A percentile compares a stretch with the other conserved stretches of the same genome.
phyloP scores from a whole-genome alignment of 2,329 filamentous ascomycete species.

The Aspergillus clavatus region DNA sequence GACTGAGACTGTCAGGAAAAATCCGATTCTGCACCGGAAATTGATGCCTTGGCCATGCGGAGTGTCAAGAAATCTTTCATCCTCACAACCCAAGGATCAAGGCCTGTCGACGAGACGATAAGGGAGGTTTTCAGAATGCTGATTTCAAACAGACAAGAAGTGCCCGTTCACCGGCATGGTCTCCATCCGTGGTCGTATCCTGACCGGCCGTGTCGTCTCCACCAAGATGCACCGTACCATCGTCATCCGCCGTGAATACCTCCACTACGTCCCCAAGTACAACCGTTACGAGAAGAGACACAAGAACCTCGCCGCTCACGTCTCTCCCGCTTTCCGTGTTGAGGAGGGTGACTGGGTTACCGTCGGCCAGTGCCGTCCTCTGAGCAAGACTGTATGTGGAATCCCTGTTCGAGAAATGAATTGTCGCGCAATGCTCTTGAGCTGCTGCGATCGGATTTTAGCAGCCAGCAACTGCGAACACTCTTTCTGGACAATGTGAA shows the following conservation, averaged over 20 bases:
- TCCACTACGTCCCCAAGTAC: constrained; percentile 99
- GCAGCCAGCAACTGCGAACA: not conserved
- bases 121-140: constrained; percentile 15
- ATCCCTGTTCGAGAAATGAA: not conserved
- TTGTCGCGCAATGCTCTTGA: not conserved
- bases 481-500: not conserved
- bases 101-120: not conserved
- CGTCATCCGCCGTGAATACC: constrained; percentile 99
- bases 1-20: not conserved
- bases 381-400: constrained; percentile 95
- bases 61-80: constrained; percentile 9
- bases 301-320: constrained; percentile 99
- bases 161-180: constrained; percentile 99
- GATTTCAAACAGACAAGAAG: constrained; percentile 81
- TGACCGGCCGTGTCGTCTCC: constrained; percentile 97
- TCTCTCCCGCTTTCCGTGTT: constrained; percentile 99
- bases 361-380: constrained; percentile 97
- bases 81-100: constrained; percentile 9
- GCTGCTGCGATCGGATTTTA: not conserved
- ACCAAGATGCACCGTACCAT: constrained; percentile 99
- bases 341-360: constrained; percentile 99
- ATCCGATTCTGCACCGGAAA: not conserved
- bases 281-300: constrained; percentile 99
- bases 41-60: not conserved
- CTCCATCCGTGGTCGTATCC: constrained; percentile 99